Evolutionary conservation across 192 early-diverging fungal species (phyloP), one percentile per base, ranked within the genome.

Genomic region (Backusella sp.): DNA sequence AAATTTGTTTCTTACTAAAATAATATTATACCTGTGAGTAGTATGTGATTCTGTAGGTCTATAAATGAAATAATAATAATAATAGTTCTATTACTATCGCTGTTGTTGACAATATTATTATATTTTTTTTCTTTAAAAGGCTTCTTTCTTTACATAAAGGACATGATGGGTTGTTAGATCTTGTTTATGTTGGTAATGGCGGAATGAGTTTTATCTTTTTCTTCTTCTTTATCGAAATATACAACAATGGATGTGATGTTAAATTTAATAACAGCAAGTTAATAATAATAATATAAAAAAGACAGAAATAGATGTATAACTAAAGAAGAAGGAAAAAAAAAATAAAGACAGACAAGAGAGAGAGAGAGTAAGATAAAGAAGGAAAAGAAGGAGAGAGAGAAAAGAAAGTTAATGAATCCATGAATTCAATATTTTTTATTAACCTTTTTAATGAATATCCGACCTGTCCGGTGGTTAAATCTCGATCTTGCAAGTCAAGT

Each of bases 391-490:
- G 26, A 49, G 41, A 70, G 15, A 7, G 12, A 32, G 41, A 23
- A 36, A 62, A 62, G 5, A 62, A 62, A 26, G 56, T 56, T 56
- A 23, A 56, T 56, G 53, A 56, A 23, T 53, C 21, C 53, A 26
- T 62, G 56, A 62, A 62, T 68, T 32, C 32, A 68, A 36, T 68
- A 32, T 68, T 35, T 26, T 71, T 71, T 26, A 30, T 71, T 49
- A 49, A 28, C 35, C 21, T 46, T 46, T 69, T 69, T 41, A 39
- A 39, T 69, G 34, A 26, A 69, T 49, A 71, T 71, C 42, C 70
- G 70, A 44, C 42, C 42, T 21, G 70, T 23, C 70, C 44, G 70
- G 44, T 44, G 70, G 70, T 71, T 71, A 49, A 71, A 71, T 71
- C 70, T 71, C 70, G 70, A 71, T 71, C 42, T 71, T 49, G 41